phyloP scores from a whole-genome alignment of 805 yeast species.

The Blastobotrys terrestris region DNA sequence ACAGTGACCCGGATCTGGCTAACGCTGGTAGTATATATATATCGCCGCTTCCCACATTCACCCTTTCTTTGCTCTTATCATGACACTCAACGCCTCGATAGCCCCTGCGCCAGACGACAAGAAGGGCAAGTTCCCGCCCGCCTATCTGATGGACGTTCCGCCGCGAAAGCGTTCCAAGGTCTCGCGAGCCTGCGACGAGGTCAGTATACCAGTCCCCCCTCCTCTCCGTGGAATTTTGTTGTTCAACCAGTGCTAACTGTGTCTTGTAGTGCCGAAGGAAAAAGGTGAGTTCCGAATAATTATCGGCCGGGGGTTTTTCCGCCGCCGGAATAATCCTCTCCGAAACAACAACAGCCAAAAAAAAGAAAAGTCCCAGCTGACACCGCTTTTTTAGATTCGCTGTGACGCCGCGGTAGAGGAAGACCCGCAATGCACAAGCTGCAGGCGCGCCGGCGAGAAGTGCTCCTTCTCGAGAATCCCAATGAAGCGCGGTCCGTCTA shows the following conservation, averaged over 20 bases:
- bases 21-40: no score
- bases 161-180: slow-evolving; percentile 48
- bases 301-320: slow-evolving; percentile 1
- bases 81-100: neutral
- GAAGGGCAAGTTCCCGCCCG: neutral
- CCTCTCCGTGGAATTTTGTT: no score
- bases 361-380: neutral
- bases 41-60: no score
- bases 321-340: neutral
- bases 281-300: slow-evolving; percentile 27
- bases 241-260: no score
- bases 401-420: slow-evolving; percentile 33
- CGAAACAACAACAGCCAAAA: neutral
- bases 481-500: slow-evolving; percentile 57
- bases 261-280: slow-evolving; percentile 36
- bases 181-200: slow-evolving; percentile 52
- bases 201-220: slow-evolving; percentile 12
- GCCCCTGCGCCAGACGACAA: neutral
- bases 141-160: slow-evolving; percentile 9
- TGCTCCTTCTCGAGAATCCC: slow-evolving; percentile 55
- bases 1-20: neutral
- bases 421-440: slow-evolving; percentile 41
- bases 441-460: slow-evolving; percentile 43
- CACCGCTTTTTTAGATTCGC: slow-evolving; percentile 29
- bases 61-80: neutral